phyloP scores from a whole-genome alignment of 768 basidiomycete genomes.

The Pluteus cervinus region DNA sequence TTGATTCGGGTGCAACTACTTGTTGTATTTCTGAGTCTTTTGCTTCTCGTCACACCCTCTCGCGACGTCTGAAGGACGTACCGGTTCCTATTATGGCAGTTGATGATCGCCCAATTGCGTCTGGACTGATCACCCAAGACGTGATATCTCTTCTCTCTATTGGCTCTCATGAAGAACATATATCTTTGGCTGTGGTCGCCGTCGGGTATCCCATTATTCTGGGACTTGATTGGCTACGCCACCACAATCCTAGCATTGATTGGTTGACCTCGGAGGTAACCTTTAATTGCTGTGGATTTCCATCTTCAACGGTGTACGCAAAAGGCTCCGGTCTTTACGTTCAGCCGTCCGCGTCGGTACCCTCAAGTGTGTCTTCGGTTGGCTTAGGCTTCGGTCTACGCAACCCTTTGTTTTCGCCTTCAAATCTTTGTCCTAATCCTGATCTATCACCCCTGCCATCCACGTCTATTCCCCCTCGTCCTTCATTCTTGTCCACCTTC shows the following conservation, averaged over 20 bases:
- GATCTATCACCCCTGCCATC: no score
- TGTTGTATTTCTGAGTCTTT: slow-evolving; percentile 32
- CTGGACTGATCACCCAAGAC: slow-evolving; percentile 33
- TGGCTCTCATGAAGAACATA: slow-evolving; percentile 21
- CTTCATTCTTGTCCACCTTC: no score
- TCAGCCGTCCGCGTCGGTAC: slow-evolving; percentile 8
- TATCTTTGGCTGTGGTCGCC: slow-evolving; percentile 23
- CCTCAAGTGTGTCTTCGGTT: slow-evolving; percentile 9
- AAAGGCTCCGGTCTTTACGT: slow-evolving; percentile 23
- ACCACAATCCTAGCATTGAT: slow-evolving; percentile 29
- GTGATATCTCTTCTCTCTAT: slow-evolving; percentile 22
- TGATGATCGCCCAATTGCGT: slow-evolving; percentile 31
- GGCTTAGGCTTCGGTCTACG: slow-evolving; percentile 25
- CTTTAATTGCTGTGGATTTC: slow-evolving; percentile 17
- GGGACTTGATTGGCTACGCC: slow-evolving; percentile 29
- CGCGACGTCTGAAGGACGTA: slow-evolving; percentile 18
- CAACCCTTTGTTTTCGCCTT: slow-evolving; percentile 6
- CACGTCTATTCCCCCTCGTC: no score
- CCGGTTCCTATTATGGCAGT: slow-evolving; percentile 30
- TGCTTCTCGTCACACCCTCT: slow-evolving; percentile 23
- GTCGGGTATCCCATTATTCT: slow-evolving; percentile 28
- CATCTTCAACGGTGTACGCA: slow-evolving; percentile 10
- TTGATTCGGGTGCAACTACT: slow-evolving; percentile 29
- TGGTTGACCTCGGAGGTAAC: slow-evolving; percentile 19
- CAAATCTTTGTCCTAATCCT: slow-evolving; percentile 4